Conservation (phyloP, 768 basidiomycete species). For the Xerocomus spinulosus region DNA sequence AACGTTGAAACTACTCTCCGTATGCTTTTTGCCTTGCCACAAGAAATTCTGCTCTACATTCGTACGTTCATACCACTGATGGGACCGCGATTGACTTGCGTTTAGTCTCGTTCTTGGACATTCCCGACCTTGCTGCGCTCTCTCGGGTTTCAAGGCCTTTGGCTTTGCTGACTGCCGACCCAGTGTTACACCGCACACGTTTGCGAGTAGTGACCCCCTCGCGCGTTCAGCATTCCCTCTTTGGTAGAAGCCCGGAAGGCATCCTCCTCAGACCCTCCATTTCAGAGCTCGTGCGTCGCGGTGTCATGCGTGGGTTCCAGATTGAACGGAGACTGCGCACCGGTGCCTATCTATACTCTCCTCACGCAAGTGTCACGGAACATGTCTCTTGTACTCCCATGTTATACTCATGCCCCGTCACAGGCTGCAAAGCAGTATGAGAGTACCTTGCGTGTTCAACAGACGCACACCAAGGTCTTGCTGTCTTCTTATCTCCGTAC, state of each 20-base stretch:
- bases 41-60: conserved; percentile 57
- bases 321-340: conserved; percentile 64
- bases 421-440: conserved; percentile 71
- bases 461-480: conserved; percentile 47
- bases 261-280: conserved; percentile 58
- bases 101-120: conserved; percentile 65
- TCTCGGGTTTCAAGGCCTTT: conserved; percentile 46
- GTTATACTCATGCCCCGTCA: conserved; percentile 7
- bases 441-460: conserved; percentile 48
- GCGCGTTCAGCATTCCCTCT: conserved; percentile 60
- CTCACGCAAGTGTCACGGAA: conserved; percentile 38
- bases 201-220: conserved; percentile 62
- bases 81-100: neutral
- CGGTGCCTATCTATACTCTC: conserved; percentile 62
- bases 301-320: conserved; percentile 64
- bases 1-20: neutral
- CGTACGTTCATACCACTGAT: conserved; percentile 33
- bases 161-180: conserved; percentile 52
- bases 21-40: conserved; percentile 40
- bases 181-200: conserved; percentile 58
- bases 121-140: conserved; percentile 61
- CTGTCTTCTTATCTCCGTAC: conserved; percentile 52
- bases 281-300: conserved; percentile 61
- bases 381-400: neutral
- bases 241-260: conserved; percentile 53